phyloP scores from a whole-genome alignment of 441 rosid species.

The Raphanus hybrid region DNA sequence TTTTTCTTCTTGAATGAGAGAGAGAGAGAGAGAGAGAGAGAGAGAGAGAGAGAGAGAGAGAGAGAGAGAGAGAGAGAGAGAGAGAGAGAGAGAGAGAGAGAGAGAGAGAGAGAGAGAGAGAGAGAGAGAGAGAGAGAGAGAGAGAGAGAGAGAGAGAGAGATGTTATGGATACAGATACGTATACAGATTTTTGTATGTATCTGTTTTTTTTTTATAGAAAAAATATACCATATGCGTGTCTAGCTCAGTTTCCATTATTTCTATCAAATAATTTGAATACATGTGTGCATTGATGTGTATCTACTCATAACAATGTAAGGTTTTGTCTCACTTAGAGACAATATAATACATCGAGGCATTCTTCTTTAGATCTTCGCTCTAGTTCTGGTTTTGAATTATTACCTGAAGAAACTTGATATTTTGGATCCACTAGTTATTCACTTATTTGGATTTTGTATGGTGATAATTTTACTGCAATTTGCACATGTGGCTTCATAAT shows the following conservation, averaged over 20 bases:
- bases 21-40: constrained; percentile 9
- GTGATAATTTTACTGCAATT: constrained; percentile 7
- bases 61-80: constrained; percentile 15
- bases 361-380: constrained; percentile 16
- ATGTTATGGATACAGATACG: constrained; percentile 1
- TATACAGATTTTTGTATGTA: constrained; percentile 32
- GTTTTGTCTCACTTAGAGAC: constrained; percentile 39
- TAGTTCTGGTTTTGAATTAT: constrained; percentile 4
- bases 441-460: constrained; percentile 4
- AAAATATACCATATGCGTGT: constrained; percentile 32
- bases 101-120: constrained; percentile 19
- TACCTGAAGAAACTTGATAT: constrained; percentile 1
- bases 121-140: constrained; percentile 16
- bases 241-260: constrained; percentile 26
- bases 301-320: constrained; percentile 33
- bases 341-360: constrained; percentile 28
- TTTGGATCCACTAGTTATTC: neutral
- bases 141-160: constrained; percentile 11
- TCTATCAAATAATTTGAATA: constrained; percentile 33
- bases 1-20: constrained; percentile 40
- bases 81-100: neutral
- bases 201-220: neutral
- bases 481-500: constrained; percentile 40
- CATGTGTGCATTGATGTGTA: constrained; percentile 38
- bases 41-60: constrained; percentile 3